A percentile compares a stretch with the other conserved stretches of the same genome.
Conservation (phyloP, 208 protist species). For the Entamoeba invadens region DNA sequence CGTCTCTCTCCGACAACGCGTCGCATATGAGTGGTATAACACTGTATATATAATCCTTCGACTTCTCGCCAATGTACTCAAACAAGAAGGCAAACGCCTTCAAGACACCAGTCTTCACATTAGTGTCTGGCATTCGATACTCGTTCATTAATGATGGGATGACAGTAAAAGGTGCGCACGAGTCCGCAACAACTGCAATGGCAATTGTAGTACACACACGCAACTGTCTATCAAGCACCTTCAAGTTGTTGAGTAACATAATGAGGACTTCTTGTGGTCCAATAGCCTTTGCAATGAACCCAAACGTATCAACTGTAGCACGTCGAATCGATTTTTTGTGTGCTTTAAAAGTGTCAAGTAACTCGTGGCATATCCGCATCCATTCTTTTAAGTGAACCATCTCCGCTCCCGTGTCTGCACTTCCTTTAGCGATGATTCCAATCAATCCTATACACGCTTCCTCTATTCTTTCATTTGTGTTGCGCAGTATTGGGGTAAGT, state of each 20-base stretch:
- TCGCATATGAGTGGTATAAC: constrained; percentile 86
- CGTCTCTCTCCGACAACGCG: constrained; percentile 87
- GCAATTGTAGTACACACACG: constrained; percentile 96
- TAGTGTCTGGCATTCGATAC: constrained; percentile 62
- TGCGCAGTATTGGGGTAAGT: constrained; percentile 85
- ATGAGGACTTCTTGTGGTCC: constrained; percentile 91
- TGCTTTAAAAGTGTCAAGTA: constrained; percentile 93
- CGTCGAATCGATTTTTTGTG: constrained; percentile 80
- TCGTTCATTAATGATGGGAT: constrained; percentile 96
- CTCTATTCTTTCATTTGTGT: constrained; percentile 86
- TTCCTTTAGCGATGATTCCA: constrained; percentile 53
- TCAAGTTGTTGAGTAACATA: constrained; percentile 93
- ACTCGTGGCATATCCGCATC: constrained; percentile 84
- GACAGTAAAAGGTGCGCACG: constrained; percentile 88
- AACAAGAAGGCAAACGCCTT: constrained; percentile 96
- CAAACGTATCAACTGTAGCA: constrained; percentile 86
- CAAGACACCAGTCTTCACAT: constrained; percentile 62
- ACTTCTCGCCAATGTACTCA: constrained; percentile 88
- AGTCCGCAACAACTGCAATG: constrained; percentile 93
- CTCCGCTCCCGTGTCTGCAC: constrained; percentile 68
- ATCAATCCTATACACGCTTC: constrained; percentile 88
- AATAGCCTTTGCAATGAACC: constrained; percentile 92
- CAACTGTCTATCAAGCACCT: constrained; percentile 92
- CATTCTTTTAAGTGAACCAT: constrained; percentile 62
- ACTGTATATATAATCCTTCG: constrained; percentile 90